phyloP scores from a whole-genome alignment of 1,284 basidiomycete species.

The Ceratobasidium sp. region DNA sequence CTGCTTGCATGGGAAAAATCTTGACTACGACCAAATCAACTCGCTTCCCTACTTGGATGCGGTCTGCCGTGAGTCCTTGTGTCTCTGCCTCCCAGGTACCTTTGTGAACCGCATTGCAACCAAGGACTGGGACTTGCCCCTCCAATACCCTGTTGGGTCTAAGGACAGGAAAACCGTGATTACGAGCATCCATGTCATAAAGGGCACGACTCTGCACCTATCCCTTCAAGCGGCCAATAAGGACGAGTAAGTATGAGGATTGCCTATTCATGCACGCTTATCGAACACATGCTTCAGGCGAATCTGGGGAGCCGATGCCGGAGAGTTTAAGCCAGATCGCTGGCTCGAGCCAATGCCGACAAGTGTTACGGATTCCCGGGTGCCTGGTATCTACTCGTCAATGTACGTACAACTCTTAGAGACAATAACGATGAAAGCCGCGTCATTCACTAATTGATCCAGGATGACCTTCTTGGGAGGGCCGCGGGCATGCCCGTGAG shows the following conservation, averaged over 20 bases:
- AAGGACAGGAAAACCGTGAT: not conserved
- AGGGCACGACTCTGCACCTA: constrained; percentile 15
- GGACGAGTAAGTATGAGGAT: not conserved
- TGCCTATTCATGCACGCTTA: no score
- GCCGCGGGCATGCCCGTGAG: constrained; percentile 9
- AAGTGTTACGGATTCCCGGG: not conserved
- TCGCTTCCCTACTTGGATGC: constrained; percentile 11
- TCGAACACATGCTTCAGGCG: not conserved
- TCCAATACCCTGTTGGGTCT: not conserved
- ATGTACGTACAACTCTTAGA: not conserved
- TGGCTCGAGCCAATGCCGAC: constrained; percentile 41
- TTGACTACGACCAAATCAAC: constrained; percentile 13
- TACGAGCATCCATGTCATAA: not conserved
- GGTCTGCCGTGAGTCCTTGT: constrained; percentile 19
- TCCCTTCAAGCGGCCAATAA: constrained; percentile 4
- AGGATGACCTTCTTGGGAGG: constrained; percentile 16
- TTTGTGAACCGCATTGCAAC: not conserved
- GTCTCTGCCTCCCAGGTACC: not conserved
- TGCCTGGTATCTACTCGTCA: constrained; percentile 7
- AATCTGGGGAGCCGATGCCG: constrained; percentile 49
- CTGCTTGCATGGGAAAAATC: not conserved
- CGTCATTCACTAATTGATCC: no score
- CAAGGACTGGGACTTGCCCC: constrained; percentile 11
- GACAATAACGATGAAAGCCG: no score
- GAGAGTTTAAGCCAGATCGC: constrained; percentile 46